These are phyloP conservation scores for Syzygium grande DNA, from an alignment of 345 rosid genomes.

Conservation along the genomic window DNA sequence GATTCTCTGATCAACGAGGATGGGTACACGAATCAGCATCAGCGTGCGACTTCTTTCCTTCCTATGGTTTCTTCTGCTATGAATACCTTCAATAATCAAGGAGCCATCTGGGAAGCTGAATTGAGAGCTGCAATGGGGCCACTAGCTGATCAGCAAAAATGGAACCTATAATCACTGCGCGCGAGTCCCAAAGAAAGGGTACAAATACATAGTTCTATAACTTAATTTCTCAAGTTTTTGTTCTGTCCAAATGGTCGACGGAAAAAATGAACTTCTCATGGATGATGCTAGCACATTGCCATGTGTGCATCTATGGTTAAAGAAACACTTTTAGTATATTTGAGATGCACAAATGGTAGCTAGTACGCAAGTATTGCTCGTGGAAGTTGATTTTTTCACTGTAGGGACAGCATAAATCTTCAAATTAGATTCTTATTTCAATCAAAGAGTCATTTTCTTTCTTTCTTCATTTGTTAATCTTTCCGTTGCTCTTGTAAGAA, in stretches of 20 bases:
- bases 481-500: not conserved
- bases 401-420: not conserved
- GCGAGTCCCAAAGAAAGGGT: not conserved
- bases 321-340: not conserved
- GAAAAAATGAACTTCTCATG: not conserved
- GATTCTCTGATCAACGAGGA: conserved; percentile 54
- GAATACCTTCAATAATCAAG: not conserved
- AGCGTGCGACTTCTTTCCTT: not conserved
- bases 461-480: not conserved
- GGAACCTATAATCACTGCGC: not conserved
- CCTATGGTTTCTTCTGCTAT: not conserved
- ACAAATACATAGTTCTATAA: not conserved
- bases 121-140: not conserved
- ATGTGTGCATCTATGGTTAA: not conserved
- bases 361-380: not conserved
- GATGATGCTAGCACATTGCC: not conserved
- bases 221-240: not conserved
- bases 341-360: not conserved
- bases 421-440: not conserved
- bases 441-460: not conserved
- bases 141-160: not conserved
- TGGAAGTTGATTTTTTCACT: not conserved
- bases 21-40: not conserved
- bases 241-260: not conserved
- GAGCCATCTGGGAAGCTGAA: not conserved